Percentiles rank a stretch among this genome's conserved stretches.
Evolutionary conservation across 495 filamentous ascomycete genomes (phyloP).

Genomic region (Sordaria brevicollis): DNA sequence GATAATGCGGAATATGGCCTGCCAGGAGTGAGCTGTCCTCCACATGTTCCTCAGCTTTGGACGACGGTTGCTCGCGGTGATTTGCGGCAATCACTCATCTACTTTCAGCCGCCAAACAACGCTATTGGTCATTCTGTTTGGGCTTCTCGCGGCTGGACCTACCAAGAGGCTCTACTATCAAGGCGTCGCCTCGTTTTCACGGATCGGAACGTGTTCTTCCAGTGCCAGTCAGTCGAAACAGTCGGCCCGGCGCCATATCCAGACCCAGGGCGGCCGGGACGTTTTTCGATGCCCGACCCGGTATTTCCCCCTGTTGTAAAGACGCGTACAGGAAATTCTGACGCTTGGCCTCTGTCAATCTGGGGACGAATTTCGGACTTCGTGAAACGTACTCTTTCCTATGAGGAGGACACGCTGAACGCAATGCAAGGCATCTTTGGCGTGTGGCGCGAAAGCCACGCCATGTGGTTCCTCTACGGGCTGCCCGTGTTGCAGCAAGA

Average conservation of each 20-base stretch:
- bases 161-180: slow-evolving; percentile 28
- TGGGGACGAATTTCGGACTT: too few relatives aligned
- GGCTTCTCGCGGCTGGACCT: slow-evolving; percentile 31
- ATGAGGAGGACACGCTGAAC: too few relatives aligned
- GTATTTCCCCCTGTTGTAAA: too few relatives aligned
- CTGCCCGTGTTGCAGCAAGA: too few relatives aligned
- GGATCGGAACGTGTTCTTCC: slow-evolving; percentile 24
- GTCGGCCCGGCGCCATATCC: too few relatives aligned
- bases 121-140: slow-evolving; percentile 15
- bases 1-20: slow-evolving; percentile 15
- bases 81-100: not conserved
- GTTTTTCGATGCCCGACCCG: not conserved
- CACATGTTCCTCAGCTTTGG: not conserved
- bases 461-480: too few relatives aligned
- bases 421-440: too few relatives aligned
- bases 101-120: not conserved
- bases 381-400: too few relatives aligned
- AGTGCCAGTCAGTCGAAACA: slow-evolving; percentile 20
- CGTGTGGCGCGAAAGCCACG: too few relatives aligned
- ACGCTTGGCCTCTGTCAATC: too few relatives aligned
- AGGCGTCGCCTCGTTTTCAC: slow-evolving; percentile 11
- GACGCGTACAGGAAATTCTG: too few relatives aligned
- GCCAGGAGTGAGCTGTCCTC: slow-evolving; percentile 12
- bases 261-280: too few relatives aligned
- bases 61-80: not conserved